Percentiles rank a stretch among this genome's conserved stretches.
These are phyloP conservation scores for Aureobasidium subglaciale DNA, from an alignment of 2,329 filamentous ascomycete species.

Conservation along the genomic window DNA sequence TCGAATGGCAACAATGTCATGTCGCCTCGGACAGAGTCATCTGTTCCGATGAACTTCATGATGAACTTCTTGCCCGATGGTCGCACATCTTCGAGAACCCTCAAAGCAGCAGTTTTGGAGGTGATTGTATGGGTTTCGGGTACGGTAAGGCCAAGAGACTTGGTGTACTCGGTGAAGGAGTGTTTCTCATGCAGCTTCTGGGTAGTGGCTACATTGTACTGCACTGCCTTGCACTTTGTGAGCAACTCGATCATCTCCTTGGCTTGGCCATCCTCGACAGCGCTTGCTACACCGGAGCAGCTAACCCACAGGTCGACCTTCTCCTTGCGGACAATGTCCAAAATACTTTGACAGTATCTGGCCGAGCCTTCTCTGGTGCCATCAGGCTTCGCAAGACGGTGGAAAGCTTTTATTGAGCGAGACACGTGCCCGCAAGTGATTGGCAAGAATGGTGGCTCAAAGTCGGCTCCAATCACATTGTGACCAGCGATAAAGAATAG, in stretches of 20 bases:
- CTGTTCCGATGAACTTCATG: constrained; percentile 58
- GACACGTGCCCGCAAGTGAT: constrained; percentile 53
- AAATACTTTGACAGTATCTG: constrained; percentile 50
- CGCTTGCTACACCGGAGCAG: constrained; percentile 61
- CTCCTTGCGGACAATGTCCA: constrained; percentile 54
- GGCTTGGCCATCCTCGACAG: constrained; percentile 59
- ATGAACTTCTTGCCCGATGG: constrained; percentile 47
- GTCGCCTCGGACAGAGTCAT: constrained; percentile 52
- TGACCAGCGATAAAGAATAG: constrained; percentile 58
- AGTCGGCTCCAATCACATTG: constrained; percentile 65
- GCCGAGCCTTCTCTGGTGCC: constrained; percentile 30
- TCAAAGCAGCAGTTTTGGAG: constrained; percentile 46
- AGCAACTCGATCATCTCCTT: constrained; percentile 53
- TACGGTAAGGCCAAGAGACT: constrained; percentile 43
- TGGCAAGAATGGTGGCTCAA: constrained; percentile 36
- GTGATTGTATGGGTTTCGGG: constrained; percentile 45
- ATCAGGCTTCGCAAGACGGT: constrained; percentile 36
- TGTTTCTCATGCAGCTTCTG: constrained; percentile 57
- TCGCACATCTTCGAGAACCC: constrained; percentile 40
- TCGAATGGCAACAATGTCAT: constrained; percentile 59
- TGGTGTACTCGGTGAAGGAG: constrained; percentile 54
- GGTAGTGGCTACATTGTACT: constrained; percentile 53
- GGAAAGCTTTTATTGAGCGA: constrained; percentile 48
- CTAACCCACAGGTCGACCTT: constrained; percentile 65
- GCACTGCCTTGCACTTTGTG: constrained; percentile 55